Percentiles rank a stretch among this genome's conserved stretches.
These are phyloP conservation scores for Monilinia aucupariae DNA, from an alignment of 2,329 filamentous ascomycete genomes.

Conservation along the genomic window DNA sequence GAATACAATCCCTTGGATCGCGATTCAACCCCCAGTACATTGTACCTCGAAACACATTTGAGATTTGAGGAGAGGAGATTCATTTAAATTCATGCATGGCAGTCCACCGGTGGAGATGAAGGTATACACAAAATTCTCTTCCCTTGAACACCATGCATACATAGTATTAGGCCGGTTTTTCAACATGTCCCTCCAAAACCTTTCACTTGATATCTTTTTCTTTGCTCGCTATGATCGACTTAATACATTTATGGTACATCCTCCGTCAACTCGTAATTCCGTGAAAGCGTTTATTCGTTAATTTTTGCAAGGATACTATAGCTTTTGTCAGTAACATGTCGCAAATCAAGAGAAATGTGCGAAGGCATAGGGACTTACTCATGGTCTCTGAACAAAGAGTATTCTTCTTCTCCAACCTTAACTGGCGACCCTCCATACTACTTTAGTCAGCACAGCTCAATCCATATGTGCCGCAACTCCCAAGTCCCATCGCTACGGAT, in stretches of 20 bases:
- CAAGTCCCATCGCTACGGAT: not conserved
- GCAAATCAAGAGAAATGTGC: not conserved
- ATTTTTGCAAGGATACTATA: slow-evolving; percentile 94
- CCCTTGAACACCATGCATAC: slow-evolving; percentile 1
- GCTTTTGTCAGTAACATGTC: slow-evolving; percentile 6
- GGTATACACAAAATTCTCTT: slow-evolving; percentile 16
- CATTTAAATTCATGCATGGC: slow-evolving; percentile 23
- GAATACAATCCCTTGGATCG: slow-evolving; percentile 9
- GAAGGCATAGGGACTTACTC: slow-evolving; percentile 63
- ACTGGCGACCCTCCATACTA: slow-evolving; percentile 91
- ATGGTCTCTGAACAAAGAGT: slow-evolving; percentile 90
- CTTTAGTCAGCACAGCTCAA: slow-evolving; percentile 29
- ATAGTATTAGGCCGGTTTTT: slow-evolving; percentile 9
- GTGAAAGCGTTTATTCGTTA: slow-evolving; percentile 68
- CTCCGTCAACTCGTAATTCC: slow-evolving; percentile 7
- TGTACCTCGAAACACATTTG: slow-evolving; percentile 1
- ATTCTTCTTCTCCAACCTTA: slow-evolving; percentile 98
- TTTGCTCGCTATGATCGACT: slow-evolving; percentile 26
- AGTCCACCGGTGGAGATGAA: slow-evolving; percentile 16
- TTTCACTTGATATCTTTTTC: slow-evolving; percentile 10
- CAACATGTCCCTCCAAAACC: slow-evolving; percentile 6
- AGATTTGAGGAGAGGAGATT: slow-evolving; percentile 24
- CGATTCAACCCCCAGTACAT: not conserved
- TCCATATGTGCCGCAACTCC: not conserved
- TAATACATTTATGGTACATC: slow-evolving; percentile 31